Conservation (phyloP, 2,329 filamentous ascomycete species). For the Beauveria sp. region DNA sequence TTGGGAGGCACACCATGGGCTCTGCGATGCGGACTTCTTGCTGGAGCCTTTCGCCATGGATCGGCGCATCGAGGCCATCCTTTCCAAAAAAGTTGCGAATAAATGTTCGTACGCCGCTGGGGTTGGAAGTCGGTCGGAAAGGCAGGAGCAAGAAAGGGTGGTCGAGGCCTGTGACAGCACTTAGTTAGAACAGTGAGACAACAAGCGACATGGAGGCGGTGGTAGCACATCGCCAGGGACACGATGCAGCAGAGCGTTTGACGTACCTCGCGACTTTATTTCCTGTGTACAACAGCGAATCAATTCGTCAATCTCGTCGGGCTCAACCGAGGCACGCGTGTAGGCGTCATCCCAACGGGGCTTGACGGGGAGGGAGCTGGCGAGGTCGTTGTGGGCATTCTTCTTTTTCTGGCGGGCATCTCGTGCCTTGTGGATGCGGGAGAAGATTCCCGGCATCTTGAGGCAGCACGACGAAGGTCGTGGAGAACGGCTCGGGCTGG, state of each 20-base stretch:
- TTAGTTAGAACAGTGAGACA: not conserved
- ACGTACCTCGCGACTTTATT: conserved; percentile 83
- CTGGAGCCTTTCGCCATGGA: conserved; percentile 61
- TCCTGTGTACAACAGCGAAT: conserved; percentile 79
- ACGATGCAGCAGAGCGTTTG: not conserved
- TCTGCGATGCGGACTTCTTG: conserved; percentile 90
- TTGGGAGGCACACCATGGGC: conserved; percentile 61
- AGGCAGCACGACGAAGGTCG: conserved; percentile 8
- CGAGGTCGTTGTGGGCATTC: conserved; percentile 42
- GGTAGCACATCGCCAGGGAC: conserved; percentile 13
- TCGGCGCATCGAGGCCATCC: conserved; percentile 53
- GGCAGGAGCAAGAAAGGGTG: conserved; percentile 88
- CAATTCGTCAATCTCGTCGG: conserved; percentile 86
- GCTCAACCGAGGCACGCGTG: conserved; percentile 70
- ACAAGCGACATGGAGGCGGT: not conserved
- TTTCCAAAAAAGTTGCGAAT: conserved; percentile 86
- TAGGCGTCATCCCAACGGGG: conserved; percentile 85
- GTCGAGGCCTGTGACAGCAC: conserved; percentile 60
- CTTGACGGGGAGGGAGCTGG: conserved; percentile 52
- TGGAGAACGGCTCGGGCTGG: not conserved
- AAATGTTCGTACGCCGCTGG: conserved; percentile 85
- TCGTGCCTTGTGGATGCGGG: conserved; percentile 48
- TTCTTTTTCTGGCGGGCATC: conserved; percentile 62
- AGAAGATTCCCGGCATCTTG: conserved; percentile 52
- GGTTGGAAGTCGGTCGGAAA: conserved; percentile 87